Percentiles rank a stretch among this genome's conserved stretches.
These are phyloP conservation scores for Reutealis trisperma DNA, from an alignment of 345 rosid species.

Conservation along the genomic window DNA sequence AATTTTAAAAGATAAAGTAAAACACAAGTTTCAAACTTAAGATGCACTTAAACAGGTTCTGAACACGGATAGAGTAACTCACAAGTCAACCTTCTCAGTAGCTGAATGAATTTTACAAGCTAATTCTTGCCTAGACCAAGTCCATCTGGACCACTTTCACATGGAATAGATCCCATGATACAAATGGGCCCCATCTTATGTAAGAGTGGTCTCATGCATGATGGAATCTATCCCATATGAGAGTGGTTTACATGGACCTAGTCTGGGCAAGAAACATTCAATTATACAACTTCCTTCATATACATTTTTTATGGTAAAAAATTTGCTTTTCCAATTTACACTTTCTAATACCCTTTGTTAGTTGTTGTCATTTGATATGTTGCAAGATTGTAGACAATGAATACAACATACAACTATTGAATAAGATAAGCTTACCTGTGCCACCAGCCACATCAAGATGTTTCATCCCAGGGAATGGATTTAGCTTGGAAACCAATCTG, in stretches of 20 bases:
- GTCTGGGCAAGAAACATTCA: no score
- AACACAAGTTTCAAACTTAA: no score
- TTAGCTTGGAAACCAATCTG: conserved; percentile 81
- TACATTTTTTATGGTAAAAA: not conserved
- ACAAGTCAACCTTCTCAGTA: no score
- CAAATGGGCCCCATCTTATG: no score
- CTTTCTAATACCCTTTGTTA: not conserved
- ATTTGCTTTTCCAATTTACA: not conserved
- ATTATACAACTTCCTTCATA: not conserved
- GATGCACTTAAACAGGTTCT: not conserved
- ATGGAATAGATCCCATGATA: no score
- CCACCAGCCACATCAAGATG: conserved; percentile 99
- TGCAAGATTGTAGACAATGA: not conserved
- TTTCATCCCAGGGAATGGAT: conserved; percentile 94
- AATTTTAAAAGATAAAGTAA: no score
- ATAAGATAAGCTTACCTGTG: conserved; percentile 48
- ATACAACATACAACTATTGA: not conserved
- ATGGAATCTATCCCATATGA: no score
- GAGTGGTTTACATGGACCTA: no score
- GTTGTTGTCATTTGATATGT: not conserved
- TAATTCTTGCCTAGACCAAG: no score
- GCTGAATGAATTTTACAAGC: no score
- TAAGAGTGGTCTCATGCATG: no score
- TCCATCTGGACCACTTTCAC: no score
- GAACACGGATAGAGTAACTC: not conserved